Conservation (phyloP, 495 filamentous ascomycete genomes). For the Penicillium flavigenum region DNA sequence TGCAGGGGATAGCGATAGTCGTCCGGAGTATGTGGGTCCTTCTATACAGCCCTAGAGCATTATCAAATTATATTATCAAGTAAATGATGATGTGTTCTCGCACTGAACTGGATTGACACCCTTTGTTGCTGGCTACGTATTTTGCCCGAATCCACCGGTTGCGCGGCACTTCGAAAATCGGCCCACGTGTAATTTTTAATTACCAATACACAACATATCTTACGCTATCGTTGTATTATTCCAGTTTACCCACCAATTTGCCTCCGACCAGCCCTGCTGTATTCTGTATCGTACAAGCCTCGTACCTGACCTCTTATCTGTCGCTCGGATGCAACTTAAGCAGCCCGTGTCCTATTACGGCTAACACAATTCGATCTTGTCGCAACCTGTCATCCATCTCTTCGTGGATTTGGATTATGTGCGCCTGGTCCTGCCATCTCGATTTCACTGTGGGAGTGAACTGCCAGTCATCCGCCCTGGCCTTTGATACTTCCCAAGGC, state of each 20-base stretch:
- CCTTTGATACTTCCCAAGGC: slow-evolving; percentile 26
- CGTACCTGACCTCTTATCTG: slow-evolving; percentile 18
- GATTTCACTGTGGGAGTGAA: slow-evolving; percentile 35
- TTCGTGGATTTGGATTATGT: slow-evolving; percentile 42
- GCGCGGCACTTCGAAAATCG: slow-evolving; percentile 14
- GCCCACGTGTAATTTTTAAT: slow-evolving; percentile 23
- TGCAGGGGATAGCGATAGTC: neutral
- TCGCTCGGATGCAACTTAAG: slow-evolving; percentile 28
- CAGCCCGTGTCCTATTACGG: slow-evolving; percentile 10
- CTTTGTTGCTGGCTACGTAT: slow-evolving; percentile 2
- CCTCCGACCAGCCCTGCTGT: neutral
- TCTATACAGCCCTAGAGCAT: neutral
- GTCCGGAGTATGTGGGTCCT: neutral
- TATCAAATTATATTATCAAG: neutral
- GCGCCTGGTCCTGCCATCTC: slow-evolving; percentile 29
- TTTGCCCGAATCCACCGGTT: slow-evolving; percentile 12
- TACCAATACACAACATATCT: slow-evolving; percentile 4
- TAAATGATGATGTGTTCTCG: slow-evolving; percentile 1
- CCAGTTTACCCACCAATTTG: neutral
- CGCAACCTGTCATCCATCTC: slow-evolving; percentile 8
- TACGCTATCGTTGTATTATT: neutral
- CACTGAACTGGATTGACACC: neutral
- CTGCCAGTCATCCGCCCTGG: slow-evolving; percentile 32
- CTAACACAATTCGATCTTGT: slow-evolving; percentile 8
- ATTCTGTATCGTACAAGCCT: slow-evolving; percentile 11